Percentiles rank a stretch among this genome's conserved stretches.
Evolutionary conservation across 2,329 filamentous ascomycete genomes (phyloP).

Genomic region (Cordyceps cateniannulata): DNA sequence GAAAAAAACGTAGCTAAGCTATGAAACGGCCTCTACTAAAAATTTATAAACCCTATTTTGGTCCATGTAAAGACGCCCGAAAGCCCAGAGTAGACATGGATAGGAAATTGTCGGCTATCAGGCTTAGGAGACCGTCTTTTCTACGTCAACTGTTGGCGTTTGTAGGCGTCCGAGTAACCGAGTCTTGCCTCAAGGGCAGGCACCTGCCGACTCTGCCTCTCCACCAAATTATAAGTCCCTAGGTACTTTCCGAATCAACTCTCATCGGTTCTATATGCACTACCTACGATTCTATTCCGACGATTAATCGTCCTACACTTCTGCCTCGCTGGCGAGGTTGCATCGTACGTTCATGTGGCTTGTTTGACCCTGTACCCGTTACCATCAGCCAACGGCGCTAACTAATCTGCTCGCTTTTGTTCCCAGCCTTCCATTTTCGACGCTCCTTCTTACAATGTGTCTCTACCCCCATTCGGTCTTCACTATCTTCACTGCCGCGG

Average conservation of each 20-base stretch:
- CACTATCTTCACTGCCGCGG: no score
- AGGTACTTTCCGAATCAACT: neutral
- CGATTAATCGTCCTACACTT: neutral
- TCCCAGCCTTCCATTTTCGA: neutral
- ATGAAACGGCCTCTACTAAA: no score
- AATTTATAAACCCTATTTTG: no score
- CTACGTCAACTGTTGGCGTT: no score
- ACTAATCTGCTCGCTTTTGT: neutral
- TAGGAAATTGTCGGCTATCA: no score
- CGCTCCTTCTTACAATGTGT: neutral
- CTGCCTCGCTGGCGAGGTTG: slow-evolving; percentile 4
- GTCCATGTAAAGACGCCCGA: no score
- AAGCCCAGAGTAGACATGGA: no score
- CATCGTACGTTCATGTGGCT: neutral
- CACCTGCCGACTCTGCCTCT: neutral
- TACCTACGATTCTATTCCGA: neutral
- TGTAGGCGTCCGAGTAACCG: neutral
- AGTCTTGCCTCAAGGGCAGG: neutral
- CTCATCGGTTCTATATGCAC: neutral
- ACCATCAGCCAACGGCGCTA: neutral
- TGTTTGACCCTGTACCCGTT: neutral
- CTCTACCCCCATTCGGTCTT: neutral
- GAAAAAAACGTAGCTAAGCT: no score
- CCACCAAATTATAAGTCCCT: neutral
- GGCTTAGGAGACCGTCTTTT: no score